Evolutionary conservation across 1,284 basidiomycete species (phyloP).

Genomic region (Boletus chippewaensis): DNA sequence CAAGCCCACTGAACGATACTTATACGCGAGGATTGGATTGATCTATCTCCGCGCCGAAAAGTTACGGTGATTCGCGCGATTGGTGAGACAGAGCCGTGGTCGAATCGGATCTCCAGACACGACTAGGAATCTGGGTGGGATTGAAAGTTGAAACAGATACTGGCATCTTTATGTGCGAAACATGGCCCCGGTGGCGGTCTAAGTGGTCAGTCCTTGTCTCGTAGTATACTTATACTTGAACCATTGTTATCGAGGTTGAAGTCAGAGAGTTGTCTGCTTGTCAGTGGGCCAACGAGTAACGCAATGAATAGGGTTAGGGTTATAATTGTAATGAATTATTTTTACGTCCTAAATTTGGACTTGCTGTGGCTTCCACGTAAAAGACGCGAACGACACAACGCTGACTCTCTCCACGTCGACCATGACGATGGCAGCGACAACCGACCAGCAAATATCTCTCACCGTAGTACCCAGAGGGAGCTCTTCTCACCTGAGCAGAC

Average conservation of each 20-base stretch:
- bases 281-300: too few species aligned
- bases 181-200: too few species aligned
- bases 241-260: too few species aligned
- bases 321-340: neutral
- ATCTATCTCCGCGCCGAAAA: too few species aligned
- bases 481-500: slow-evolving; percentile 43
- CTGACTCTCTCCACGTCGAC: slow-evolving; percentile 5
- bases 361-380: slow-evolving; percentile 19
- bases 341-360: neutral
- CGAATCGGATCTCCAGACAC: too few species aligned
- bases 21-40: slow-evolving; percentile 13
- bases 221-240: too few species aligned
- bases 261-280: too few species aligned
- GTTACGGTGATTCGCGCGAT: too few species aligned
- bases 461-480: slow-evolving; percentile 41
- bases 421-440: slow-evolving; percentile 23
- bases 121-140: slow-evolving; percentile 12
- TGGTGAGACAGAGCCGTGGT: too few species aligned
- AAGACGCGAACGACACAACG: slow-evolving; percentile 6
- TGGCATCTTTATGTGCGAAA: too few species aligned
- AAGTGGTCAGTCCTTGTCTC: too few species aligned
- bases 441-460: slow-evolving; percentile 47
- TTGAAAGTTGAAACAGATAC: too few species aligned
- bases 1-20: slow-evolving; percentile 19
- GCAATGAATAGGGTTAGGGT: neutral